These are phyloP conservation scores for Solanum appendiculatum DNA, from an alignment of 257 asterid genomes.

Conservation along the genomic window DNA sequence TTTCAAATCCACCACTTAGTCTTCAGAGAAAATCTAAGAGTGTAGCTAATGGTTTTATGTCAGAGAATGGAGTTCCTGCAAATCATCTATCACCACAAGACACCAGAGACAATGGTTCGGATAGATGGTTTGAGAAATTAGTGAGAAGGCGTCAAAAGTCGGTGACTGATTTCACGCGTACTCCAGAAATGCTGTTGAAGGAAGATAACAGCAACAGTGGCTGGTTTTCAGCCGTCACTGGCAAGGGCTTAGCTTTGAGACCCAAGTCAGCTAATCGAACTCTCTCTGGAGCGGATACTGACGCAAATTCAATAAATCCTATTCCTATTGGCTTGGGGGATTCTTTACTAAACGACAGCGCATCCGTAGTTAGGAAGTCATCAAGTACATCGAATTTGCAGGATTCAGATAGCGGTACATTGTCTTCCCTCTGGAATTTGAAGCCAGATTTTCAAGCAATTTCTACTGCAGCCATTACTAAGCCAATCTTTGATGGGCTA, in stretches of 20 bases:
- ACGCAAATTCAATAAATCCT: conserved; percentile 29
- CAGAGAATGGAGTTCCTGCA: conserved; percentile 27
- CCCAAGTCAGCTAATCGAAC: conserved; percentile 49
- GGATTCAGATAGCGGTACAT: conserved; percentile 46
- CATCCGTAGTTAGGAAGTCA: conserved; percentile 46
- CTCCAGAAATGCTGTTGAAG: conserved; percentile 61
- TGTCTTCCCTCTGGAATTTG: conserved; percentile 62
- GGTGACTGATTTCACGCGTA: conserved; percentile 34
- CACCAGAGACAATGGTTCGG: conserved; percentile 22
- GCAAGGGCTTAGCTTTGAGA: conserved; percentile 65
- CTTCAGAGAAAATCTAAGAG: conserved; percentile 60
- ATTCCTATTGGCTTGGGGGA: conserved; percentile 39
- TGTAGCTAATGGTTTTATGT: conserved; percentile 37
- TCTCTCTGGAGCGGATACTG: conserved; percentile 31
- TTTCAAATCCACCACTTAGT: conserved; percentile 37
- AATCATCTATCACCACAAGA: conserved; percentile 24
- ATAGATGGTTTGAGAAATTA: conserved; percentile 42
- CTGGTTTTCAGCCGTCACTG: conserved; percentile 37
- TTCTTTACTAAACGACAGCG: conserved; percentile 23
- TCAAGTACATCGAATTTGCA: conserved; percentile 72
- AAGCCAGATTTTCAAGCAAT: conserved; percentile 66
- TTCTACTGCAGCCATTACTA: conserved; percentile 52
- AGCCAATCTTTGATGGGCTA: conserved; percentile 72
- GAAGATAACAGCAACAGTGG: conserved; percentile 39
- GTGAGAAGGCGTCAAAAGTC: conserved; percentile 51